Percentiles rank a stretch among this genome's conserved stretches.
Evolutionary conservation across 352 stramenopile genomes (phyloP).

Genomic region (Globisporangium uncinulatum): DNA sequence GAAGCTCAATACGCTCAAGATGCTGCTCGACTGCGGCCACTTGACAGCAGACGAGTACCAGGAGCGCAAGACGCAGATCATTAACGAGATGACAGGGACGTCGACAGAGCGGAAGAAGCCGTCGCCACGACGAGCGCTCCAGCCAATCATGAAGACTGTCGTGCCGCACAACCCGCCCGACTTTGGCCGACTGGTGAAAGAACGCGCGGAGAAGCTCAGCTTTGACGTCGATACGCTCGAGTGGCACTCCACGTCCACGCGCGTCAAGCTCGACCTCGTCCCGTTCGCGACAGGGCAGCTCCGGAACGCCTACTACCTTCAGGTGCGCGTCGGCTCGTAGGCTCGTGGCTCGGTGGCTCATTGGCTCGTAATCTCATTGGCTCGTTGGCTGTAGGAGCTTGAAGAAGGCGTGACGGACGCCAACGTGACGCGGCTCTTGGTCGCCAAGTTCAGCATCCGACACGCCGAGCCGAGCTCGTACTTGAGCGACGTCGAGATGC

Average conservation of each 20-base stretch:
- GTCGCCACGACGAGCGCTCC: slow-evolving; percentile 32
- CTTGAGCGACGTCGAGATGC: slow-evolving; percentile 86
- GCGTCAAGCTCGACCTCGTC: slow-evolving; percentile 70
- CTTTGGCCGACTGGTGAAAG: slow-evolving; percentile 46
- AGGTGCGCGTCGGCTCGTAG: slow-evolving; percentile 17
- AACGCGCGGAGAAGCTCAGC: slow-evolving; percentile 75
- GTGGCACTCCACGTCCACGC: slow-evolving; percentile 56
- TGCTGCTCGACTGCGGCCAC: slow-evolving; percentile 72
- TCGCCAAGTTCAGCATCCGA: slow-evolving; percentile 74
- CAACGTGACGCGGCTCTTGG: slow-evolving; percentile 31
- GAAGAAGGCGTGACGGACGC: slow-evolving; percentile 16
- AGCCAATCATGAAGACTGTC: slow-evolving; percentile 78
- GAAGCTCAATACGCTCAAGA: slow-evolving; percentile 83
- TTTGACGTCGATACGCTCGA: slow-evolving; percentile 82
- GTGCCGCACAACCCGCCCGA: slow-evolving; percentile 70
- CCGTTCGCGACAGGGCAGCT: slow-evolving; percentile 79
- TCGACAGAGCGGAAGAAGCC: slow-evolving; percentile 57
- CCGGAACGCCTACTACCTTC: slow-evolving; percentile 74
- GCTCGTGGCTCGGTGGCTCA: background rate
- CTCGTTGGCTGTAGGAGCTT: slow-evolving; percentile 24
- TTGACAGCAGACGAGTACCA: slow-evolving; percentile 76
- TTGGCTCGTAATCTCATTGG: too few relatives aligned
- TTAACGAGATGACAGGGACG: slow-evolving; percentile 84
- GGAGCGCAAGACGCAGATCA: slow-evolving; percentile 82
- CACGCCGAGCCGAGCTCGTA: slow-evolving; percentile 65